Conservation (phyloP, 495 filamentous ascomycete species). For the Cladorrhinum samala region DNA sequence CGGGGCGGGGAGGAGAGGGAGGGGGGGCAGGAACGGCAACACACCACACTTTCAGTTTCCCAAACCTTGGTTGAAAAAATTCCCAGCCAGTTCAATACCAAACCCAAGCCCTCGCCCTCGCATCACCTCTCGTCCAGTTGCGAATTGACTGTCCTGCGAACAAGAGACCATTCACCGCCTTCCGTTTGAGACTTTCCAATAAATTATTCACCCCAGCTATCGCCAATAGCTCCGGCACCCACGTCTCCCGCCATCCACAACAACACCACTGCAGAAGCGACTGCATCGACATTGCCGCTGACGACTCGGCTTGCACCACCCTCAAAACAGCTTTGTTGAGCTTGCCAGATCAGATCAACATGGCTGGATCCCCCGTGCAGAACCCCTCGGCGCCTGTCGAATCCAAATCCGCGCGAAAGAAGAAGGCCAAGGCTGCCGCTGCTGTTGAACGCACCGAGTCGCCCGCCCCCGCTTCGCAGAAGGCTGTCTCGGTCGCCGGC, state of each 20-base stretch:
- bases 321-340: neutral
- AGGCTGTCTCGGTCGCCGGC: constrained; percentile 30
- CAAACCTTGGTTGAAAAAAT: constrained; percentile 3
- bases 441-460: constrained; percentile 36
- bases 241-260: too few species aligned
- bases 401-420: constrained; percentile 64
- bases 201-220: neutral
- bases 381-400: constrained; percentile 44
- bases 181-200: neutral
- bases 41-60: too few species aligned
- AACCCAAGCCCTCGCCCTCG: neutral
- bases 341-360: constrained; percentile 23
- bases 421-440: constrained; percentile 54
- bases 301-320: neutral
- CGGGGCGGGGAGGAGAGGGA: neutral
- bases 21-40: too few species aligned
- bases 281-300: neutral
- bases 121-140: neutral
- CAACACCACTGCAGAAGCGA: too few species aligned
- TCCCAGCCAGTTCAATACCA: neutral
- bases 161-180: neutral
- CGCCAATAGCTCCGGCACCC: too few species aligned
- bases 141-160: neutral
- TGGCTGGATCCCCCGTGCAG: constrained; percentile 46
- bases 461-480: constrained; percentile 38